Conservation (phyloP, 768 basidiomycete genomes). For the Leccinum uliginosum region DNA sequence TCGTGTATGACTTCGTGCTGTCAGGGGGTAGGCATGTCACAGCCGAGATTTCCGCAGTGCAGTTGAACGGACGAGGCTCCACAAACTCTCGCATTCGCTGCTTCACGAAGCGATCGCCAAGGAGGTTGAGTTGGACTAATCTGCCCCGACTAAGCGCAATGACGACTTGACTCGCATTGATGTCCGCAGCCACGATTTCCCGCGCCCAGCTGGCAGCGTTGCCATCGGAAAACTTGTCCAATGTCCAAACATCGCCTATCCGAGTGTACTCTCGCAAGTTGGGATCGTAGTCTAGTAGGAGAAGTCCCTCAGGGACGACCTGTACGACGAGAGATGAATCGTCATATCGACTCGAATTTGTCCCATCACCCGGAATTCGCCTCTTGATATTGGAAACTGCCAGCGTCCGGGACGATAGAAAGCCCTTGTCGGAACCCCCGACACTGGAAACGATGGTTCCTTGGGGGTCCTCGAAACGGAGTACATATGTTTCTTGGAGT, state of each 20-base stretch:
- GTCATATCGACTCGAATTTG: constrained; percentile 28
- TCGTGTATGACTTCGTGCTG: constrained; percentile 40
- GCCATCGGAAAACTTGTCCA: constrained; percentile 25
- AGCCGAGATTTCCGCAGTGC: constrained; percentile 57
- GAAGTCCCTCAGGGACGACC: constrained; percentile 57
- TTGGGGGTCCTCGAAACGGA: constrained; percentile 40
- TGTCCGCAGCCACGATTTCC: constrained; percentile 63
- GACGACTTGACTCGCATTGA: constrained; percentile 65
- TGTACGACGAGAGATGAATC: constrained; percentile 64
- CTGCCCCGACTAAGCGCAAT: constrained; percentile 54
- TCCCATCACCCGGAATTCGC: constrained; percentile 12
- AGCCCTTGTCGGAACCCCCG: constrained; percentile 42
- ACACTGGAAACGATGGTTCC: constrained; percentile 17
- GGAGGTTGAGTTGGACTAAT: constrained; percentile 48
- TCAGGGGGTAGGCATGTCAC: constrained; percentile 62
- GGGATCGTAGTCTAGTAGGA: constrained; percentile 54
- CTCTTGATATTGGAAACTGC: constrained; percentile 55
- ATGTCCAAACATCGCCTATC: constrained; percentile 38
- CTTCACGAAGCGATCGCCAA: constrained; percentile 35
- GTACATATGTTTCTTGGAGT: constrained; percentile 47
- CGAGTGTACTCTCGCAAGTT: constrained; percentile 38
- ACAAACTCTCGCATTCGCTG: constrained; percentile 22
- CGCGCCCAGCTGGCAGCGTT: constrained; percentile 23
- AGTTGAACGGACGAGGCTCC: constrained; percentile 15
- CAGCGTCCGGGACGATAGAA: constrained; percentile 56